Evolutionary conservation across 768 basidiomycete genomes (phyloP), one percentile per base, ranked within the genome.

Genomic region (Suillus discolor): DNA sequence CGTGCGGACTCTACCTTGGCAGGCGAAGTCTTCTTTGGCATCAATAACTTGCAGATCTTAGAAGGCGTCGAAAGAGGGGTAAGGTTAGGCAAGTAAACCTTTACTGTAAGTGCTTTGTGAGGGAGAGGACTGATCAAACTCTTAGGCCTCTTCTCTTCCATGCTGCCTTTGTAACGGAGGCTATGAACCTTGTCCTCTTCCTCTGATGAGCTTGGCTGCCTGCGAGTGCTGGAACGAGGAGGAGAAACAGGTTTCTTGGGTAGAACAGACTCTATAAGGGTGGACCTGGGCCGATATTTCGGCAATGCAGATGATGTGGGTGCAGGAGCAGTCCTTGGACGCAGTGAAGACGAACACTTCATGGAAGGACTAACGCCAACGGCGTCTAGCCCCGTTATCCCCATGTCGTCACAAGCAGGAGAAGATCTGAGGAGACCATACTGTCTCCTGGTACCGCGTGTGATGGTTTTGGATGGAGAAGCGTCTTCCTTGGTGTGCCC

Each of bases 111-210:
- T 3, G 86, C 85, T 66, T 89, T 79, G 54, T 89, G 87, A 63
- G 90, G 88, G 64, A 91, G 80, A 34, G 92, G 92, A 68, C 91
- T 93, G 64, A 93, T 91, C 9, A 91, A 85, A 49, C 90, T 81
- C 63, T 79, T 72, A 16, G 70, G 74, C 76, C 84, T 90, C 71
- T 83, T 83, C 6, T 74, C 74, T 25, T 79, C 64, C 18, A 77
- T 71, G 73, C 62, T 81, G 72, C 61, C 75, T 70, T 70, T 78
- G 62, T 68, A 71, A 34, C 71, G 68, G 59, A 64, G 69, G 53
- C 67, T 72, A 11, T 71, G 77, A 44, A 81, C 82, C 68, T 79
- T 79, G 62, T 87, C 83, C 54, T 86, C 87, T 64, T 89, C 90
- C 57, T 90, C 89, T 3, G 89, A 89, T 51, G 79, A 84, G 72